Evolutionary conservation across 2,329 filamentous ascomycete species (phyloP), one percentile per base, ranked within the genome.

Genomic region (Grosmannia serpens): DNA sequence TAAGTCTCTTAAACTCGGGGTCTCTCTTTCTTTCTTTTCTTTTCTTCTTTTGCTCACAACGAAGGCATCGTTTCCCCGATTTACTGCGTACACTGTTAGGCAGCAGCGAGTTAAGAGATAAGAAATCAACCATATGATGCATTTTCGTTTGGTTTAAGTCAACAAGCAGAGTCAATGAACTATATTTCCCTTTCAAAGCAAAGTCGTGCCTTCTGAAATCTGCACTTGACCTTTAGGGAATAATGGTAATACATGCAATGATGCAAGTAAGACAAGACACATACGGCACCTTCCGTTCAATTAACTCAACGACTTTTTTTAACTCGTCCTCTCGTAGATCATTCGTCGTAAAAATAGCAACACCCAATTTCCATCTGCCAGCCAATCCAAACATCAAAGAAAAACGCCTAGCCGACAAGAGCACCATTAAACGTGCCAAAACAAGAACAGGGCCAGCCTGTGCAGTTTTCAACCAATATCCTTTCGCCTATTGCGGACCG

Each of bases 401-500:
- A 5, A 8, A 27, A 49, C 41, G 33, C 22, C 8, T 27, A 24
- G 29, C 15, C 33, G 2, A 59, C 58, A 6, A 63, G 53, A 35
- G 8, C 22, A 56, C 20, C 31, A 56, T 35, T 20, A 56, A 31
- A 24, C 4, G 20, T 20, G 38, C 13, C 17, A 27, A 50, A 20
- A 5, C 26, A 29, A 50, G 15, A 1, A 38, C 51, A 53, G 49
- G 51, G n/a, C 38, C 35, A 47, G 50, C 38, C 29, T 17, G 4
- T 26, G 13, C 27, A 17, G 11, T 29, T 4, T 26, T 49, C 38
- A 17, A 10, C 35, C 44, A 4, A 31, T 17, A 3, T 24, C 31
- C 1, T 5, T n/a, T 24, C 35, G 15, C 24, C 49, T n/a, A 61
- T 3, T 55, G 44, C 7, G 33, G 33, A 17, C 54, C 74, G 24